Evolutionary conservation across 78 protist genomes (phyloP), one percentile per base, ranked within the genome.

Genomic region (Dictyostelium purpureum): DNA sequence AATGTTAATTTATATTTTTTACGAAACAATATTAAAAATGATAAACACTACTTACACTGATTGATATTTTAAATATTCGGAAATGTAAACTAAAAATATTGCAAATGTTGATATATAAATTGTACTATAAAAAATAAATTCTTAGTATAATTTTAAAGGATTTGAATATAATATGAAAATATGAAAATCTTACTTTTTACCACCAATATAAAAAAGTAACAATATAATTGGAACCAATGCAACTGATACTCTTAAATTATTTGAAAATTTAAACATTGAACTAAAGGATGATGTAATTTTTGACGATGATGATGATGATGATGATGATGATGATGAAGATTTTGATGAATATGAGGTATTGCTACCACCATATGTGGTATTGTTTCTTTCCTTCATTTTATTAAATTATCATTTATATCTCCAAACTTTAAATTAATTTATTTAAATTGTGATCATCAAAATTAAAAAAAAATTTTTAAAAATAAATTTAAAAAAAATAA

Each of bases 231-330:
- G 88, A 43, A 66, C n/a, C 24, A 79, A 28, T 42, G 88, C 21
- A 6, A 79, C 6, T 65, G 73, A 11, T 24, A 79, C 21, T 65
- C 73, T 65, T 14, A 33, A 42, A 65, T 79, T 79, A n/a, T 79
- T 59, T 24, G 37, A 61, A 33, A 79, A 79, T 49, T 61, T 65
- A 66, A 79, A 79, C 88, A 79, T 79, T 66, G 88, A 35, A 43
- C 65, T 77, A 65, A 79, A 79, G 40, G 79, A 73, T 45, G 79
- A 35, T 14, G 79, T 35, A 28, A 38, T 35, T 21, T 73, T 38
- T 35, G 79, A 26, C 10, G 71, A 33, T 4, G 71, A 33, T 33
- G 71, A 63, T 47, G 76, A 38, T 38, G 76, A 28, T 0, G 16
- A 28, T 67, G 76, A 37, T 21, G n/a, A n/a, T n/a, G n/a, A n/a